A percentile compares a stretch with the other conserved stretches of the same genome.
These are phyloP conservation scores for Leccinum griseonigrum DNA, from an alignment of 1,284 basidiomycete genomes.

Conservation along the genomic window DNA sequence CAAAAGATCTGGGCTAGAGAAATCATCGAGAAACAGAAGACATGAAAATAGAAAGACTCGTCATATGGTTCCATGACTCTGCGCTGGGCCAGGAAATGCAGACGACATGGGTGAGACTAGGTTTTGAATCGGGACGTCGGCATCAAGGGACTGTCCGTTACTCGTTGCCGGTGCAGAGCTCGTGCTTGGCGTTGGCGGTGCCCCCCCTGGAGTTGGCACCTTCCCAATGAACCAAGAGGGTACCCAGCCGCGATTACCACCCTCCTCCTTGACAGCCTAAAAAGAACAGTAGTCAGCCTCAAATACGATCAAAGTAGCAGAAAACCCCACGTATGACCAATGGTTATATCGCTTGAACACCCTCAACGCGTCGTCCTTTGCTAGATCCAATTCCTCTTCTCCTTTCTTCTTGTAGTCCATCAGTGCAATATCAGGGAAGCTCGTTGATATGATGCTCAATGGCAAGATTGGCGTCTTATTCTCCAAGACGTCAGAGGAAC, in stretches of 20 bases:
- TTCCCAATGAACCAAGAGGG: conserved; percentile 84
- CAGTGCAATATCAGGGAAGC: conserved; percentile 90
- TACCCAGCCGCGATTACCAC: conserved; percentile 89
- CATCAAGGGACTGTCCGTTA: conserved; percentile 30
- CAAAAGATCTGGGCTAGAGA: conserved; percentile 20
- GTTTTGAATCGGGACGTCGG: conserved; percentile 43
- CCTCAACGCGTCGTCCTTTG: conserved; percentile 82
- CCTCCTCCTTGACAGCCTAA: conserved; percentile 84
- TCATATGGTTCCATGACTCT: conserved; percentile 23
- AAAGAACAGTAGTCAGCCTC: conserved; percentile 10
- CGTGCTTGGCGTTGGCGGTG: conserved; percentile 59
- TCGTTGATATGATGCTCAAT: conserved; percentile 86
- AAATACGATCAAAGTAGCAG: background rate
- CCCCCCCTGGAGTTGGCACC: conserved; percentile 49
- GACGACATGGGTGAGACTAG: conserved; percentile 75
- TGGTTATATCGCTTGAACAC: conserved; percentile 98
- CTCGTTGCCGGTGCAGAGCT: conserved; percentile 34
- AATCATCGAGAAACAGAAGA: conserved; percentile 12
- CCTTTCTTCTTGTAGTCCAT: conserved; percentile 95
- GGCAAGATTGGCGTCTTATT: conserved; percentile 79
- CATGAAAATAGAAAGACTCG: conserved; percentile 26
- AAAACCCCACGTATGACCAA: conserved; percentile 79
- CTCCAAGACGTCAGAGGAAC: conserved; percentile 41
- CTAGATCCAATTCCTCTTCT: conserved; percentile 83
- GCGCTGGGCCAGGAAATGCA: conserved; percentile 53